Evolutionary conservation across 2,329 filamentous ascomycete genomes (phyloP).

Genomic region (Talaromyces sp.): DNA sequence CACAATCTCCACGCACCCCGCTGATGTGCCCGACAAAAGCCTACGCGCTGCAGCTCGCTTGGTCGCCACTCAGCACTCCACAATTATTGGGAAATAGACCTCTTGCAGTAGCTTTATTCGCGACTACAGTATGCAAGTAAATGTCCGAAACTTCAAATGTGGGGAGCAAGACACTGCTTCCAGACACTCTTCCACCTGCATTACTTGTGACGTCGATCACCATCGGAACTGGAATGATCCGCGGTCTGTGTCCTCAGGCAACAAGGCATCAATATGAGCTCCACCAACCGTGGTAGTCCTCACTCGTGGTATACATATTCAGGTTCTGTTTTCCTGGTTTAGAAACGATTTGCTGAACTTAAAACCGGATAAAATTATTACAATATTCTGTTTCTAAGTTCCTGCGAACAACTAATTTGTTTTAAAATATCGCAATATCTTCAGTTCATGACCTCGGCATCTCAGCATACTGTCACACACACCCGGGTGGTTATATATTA

Average conservation of each 20-base stretch:
- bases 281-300: too few species aligned
- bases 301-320: too few species aligned
- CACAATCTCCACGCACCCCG: slow-evolving; percentile 10
- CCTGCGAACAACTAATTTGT: too few species aligned
- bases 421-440: too few species aligned
- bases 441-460: too few species aligned
- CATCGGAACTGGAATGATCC: slow-evolving; percentile 23
- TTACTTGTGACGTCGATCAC: slow-evolving; percentile 31
- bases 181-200: slow-evolving; percentile 3
- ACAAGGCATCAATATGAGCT: slow-evolving; percentile 10
- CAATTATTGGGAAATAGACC: background rate
- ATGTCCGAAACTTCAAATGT: slow-evolving; percentile 5
- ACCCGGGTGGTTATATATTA: too few species aligned
- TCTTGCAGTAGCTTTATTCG: background rate
- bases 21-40: slow-evolving; percentile 7
- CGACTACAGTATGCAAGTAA: background rate
- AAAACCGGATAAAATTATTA: too few species aligned
- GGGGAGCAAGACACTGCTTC: slow-evolving; percentile 7
- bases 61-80: background rate
- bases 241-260: slow-evolving; percentile 11
- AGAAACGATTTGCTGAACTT: too few species aligned
- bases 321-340: too few species aligned
- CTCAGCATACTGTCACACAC: too few species aligned
- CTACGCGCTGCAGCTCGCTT: background rate
- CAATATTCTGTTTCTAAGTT: too few species aligned